Percentiles rank a stretch among this genome's conserved stretches.
Conservation (phyloP, 2,329 filamentous ascomycete species). For the Hysterium pulicare region DNA sequence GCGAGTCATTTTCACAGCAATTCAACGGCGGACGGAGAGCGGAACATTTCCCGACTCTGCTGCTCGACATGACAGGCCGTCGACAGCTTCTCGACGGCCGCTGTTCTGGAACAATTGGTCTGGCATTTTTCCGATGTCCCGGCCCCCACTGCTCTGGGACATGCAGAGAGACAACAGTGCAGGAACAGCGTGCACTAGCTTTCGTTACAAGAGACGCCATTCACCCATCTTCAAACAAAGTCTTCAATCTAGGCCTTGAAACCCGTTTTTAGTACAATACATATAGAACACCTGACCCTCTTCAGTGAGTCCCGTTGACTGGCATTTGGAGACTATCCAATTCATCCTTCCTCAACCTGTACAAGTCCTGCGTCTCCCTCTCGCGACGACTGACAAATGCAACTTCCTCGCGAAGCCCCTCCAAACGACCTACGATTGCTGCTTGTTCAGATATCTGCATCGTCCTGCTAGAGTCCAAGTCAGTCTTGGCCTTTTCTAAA, state of each 20-base stretch:
- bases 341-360: constrained; percentile 73
- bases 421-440: constrained; percentile 68
- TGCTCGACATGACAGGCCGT: no score
- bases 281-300: no score
- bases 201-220: no score
- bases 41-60: not conserved
- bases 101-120: not conserved
- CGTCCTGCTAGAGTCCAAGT: constrained; percentile 70
- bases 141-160: not conserved
- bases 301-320: constrained; percentile 37
- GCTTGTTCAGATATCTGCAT: constrained; percentile 77
- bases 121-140: not conserved
- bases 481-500: constrained; percentile 68
- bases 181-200: no score
- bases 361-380: constrained; percentile 85
- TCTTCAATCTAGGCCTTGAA: no score
- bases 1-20: not conserved
- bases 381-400: constrained; percentile 75
- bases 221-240: no score
- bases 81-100: not conserved
- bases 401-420: constrained; percentile 77
- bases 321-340: constrained; percentile 56
- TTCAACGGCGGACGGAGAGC: not conserved
- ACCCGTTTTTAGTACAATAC: no score
- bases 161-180: no score